These are phyloP conservation scores for Fusarium nisikadoi DNA, from an alignment of 2,329 filamentous ascomycete species.

Conservation along the genomic window DNA sequence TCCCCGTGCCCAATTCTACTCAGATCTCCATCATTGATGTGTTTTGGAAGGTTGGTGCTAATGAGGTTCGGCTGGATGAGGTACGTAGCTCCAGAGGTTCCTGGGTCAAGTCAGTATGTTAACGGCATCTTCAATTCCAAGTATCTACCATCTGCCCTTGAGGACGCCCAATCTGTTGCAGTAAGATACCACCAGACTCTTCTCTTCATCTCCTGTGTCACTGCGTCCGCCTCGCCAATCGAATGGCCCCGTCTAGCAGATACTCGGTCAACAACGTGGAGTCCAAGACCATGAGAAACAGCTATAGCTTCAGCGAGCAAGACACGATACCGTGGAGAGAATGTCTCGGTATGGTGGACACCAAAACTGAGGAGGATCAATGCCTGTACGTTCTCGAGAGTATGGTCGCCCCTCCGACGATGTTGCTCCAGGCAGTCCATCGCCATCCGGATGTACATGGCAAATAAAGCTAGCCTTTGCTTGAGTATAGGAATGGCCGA, in stretches of 20 bases:
- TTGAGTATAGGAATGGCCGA: not conserved
- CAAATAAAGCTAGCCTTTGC: fast-evolving
- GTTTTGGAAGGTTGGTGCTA: not conserved
- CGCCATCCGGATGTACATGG: not conserved
- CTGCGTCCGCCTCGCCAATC: not conserved
- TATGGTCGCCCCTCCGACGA: not conserved
- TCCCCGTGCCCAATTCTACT: fast-evolving
- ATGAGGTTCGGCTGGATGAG: not conserved
- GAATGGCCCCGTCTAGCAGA: not conserved
- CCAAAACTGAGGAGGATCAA: not conserved
- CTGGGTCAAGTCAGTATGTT: not conserved
- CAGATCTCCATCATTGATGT: not conserved
- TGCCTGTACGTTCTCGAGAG: not conserved
- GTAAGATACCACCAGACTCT: not conserved
- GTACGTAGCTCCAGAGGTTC: not conserved
- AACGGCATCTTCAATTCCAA: fast-evolving
- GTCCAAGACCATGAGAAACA: not conserved
- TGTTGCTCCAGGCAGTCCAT: constrained; percentile 1
- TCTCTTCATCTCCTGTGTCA: not conserved
- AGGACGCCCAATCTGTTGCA: not conserved
- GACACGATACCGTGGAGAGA: not conserved
- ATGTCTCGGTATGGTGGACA: not conserved
- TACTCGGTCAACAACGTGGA: not conserved
- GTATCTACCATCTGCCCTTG: not conserved
- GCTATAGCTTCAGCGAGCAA: not conserved